Evolutionary conservation across 768 basidiomycete genomes (phyloP), one percentile per base, ranked within the genome.

Genomic region (Kwoniella newhampshirensis): DNA sequence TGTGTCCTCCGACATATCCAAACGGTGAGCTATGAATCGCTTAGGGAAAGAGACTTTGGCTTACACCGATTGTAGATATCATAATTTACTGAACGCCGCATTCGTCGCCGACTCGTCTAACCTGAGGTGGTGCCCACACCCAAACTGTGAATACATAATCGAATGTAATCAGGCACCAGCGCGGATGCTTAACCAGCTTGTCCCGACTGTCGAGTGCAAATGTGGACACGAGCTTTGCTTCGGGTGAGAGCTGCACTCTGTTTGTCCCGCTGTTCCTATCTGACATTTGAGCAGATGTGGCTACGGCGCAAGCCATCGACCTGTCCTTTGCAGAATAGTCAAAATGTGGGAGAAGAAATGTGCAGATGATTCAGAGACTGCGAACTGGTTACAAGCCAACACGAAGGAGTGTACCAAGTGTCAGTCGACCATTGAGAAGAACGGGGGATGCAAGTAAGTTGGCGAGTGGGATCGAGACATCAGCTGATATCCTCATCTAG

Each of bases 341-440:
- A 86, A 82, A 80, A 83, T 91, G 81, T 99, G 96, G 96, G 78
- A 93, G 69, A 89, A 87, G 83, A 98, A 99, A 78, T 98, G 96
- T 77, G 84, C 85, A 48, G 96, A 99, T 75, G 96, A 99, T 74
- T 89, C 87, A 62, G 96, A 99, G 79, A 99, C 96, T 17, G 91
- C 92, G 23, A 98, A 99, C 76, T 99, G 96, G 96, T 91, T 99
- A 81, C 91, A 90, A 83, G 96, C 92, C 62, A 97, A 99, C 75
- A 99, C 96, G 39, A 98, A 99, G 81, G 96, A 99, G 77, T 99
- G 96, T 75, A 81, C 85, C 18, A 87, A 91, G 74, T 99, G 96
- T 75, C 87, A 91, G 75, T 91, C 91, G 68, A 98, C 96, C 51
- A 99, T 99, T 56, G 96, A 99, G 83, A 99, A 99, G 87, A 98